Evolutionary conservation across 2,329 filamentous ascomycete genomes (phyloP), one percentile per base, ranked within the genome.

Genomic region (Zymoseptoria ardabiliae): DNA sequence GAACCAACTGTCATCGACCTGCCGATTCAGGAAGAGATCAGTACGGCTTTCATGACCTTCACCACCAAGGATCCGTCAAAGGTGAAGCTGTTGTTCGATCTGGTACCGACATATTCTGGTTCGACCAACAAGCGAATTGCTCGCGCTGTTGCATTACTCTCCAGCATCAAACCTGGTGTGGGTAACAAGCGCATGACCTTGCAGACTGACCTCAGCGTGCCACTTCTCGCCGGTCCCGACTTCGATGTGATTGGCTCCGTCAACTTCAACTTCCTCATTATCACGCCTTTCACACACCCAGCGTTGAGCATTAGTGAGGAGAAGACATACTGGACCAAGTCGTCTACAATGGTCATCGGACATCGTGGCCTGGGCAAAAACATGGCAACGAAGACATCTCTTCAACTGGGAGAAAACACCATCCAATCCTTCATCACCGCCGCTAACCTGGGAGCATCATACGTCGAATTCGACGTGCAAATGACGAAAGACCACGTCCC

Each of bases 401-500:
- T 99, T 35, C 95, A 99, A 72, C 81, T 99, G 1, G 95, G 94
- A 61, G 94, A 99, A 75, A 99, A 99, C 73, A 99, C 94, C 0
- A 81, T 99, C 23, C 89, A 85, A 66, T 97, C 94, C 0, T 99
- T 99, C 75, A 96, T 97, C 70, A 91, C 93, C 2, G 94, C 94
- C 2, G 92, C 93, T 50, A 97, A 97, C 66, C 76, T 99, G 55
- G 94, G 94, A 8, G 94, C 85, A 11, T 83, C 82, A 9, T 87
- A 87, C 67, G 84, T 88, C 41, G 85, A 88, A 67, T 84, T 85
- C 69, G 94, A 99, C 72, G 94, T 99, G 0, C 94, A 99, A 72
- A 79, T 99, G 48, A 99, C 94, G n/a, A 99, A 99, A 71, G 94
- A 99, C 71, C 91, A 95, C 69, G 91, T 99, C 1, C 94, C 94